Base-by-base conservation (phyloP, 345 rosid genomes). In the Eucalyptus melliodora region DNA sequence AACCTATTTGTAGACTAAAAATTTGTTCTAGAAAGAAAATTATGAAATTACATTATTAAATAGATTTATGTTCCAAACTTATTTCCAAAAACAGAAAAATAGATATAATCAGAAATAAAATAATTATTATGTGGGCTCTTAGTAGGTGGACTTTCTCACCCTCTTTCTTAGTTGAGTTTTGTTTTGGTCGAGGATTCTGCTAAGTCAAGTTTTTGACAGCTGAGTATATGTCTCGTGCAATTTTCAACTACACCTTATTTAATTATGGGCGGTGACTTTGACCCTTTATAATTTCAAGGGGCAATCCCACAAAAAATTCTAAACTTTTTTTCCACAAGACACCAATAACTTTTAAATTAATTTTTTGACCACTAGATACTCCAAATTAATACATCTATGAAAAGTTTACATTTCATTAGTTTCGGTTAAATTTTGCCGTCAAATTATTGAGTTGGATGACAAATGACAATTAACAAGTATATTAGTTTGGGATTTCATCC, bases 11-110 rank as follows among this genome's bases (percentile, higher is more conserved):
- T 53, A 53, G 26, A 53, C 26, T 53, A 53, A 53, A 53, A 53
- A 53, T 53, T 51, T 53, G 26, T 21, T 53, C 11, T 1, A 53
- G 1, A 53, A 53, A 53, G 8, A 53, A 26, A 53, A 53, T 8
- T 8, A 8, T 53, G 5, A 53, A 53, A 53, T 53, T 53, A 0
- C 2, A 21, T 53, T 53, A 53, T 53, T 53, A 53, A 53, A 21
- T 53, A 53, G 2, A 53, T 21, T 53, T 53, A 53, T 53, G 59
- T 53, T 53, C 2, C 5, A 53, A 53, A 53, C 4, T 53, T 53
- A 53, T 53, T 53, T 0, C 0, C 0, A 0, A 0, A 53, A 53
- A 53, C 0, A 53, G 0, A 53, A 53, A 53, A 53, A 4, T 21
- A 53, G 26, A 53, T 53, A 2, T 53, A 53, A 53, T 53, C 10